Conservation (phyloP, 164 flowering plant genomes). For the Umbilicus rupestris region DNA sequence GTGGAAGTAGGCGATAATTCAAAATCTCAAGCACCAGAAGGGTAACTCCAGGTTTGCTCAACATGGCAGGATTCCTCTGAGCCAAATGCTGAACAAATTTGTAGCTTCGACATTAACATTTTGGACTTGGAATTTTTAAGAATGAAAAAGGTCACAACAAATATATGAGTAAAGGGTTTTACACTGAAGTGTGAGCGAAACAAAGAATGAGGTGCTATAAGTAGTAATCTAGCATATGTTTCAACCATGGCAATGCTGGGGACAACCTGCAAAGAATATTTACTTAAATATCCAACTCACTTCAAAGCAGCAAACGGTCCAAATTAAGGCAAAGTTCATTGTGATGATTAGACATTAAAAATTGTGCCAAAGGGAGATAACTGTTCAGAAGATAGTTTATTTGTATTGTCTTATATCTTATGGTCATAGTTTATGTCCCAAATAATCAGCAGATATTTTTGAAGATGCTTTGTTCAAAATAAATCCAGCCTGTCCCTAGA, state of each 20-base stretch:
- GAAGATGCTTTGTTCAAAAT: no score
- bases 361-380: not conserved
- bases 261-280: constrained; percentile 50
- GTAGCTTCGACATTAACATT: not conserved
- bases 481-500: no score
- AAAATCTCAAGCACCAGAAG: constrained; percentile 80
- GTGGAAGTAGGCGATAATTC: constrained; percentile 87
- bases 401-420: not conserved
- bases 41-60: constrained; percentile 71
- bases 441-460: no score
- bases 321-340: not conserved
- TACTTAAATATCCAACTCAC: not conserved
- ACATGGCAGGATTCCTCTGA: constrained; percentile 55
- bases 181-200: constrained; percentile 89
- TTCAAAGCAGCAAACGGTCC: not conserved
- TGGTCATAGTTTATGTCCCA: not conserved
- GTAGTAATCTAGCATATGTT: constrained; percentile 77
- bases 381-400: not conserved
- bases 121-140: not conserved
- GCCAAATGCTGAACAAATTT: constrained; percentile 57
- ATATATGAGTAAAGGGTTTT: constrained; percentile 20
- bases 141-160: not conserved
- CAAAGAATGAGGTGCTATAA: constrained; percentile 78
- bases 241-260: constrained; percentile 97
- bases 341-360: not conserved